Evolutionary conservation across 257 asterid species (phyloP), one percentile per base, ranked within the genome.

Genomic region (Rhazya stricta): DNA sequence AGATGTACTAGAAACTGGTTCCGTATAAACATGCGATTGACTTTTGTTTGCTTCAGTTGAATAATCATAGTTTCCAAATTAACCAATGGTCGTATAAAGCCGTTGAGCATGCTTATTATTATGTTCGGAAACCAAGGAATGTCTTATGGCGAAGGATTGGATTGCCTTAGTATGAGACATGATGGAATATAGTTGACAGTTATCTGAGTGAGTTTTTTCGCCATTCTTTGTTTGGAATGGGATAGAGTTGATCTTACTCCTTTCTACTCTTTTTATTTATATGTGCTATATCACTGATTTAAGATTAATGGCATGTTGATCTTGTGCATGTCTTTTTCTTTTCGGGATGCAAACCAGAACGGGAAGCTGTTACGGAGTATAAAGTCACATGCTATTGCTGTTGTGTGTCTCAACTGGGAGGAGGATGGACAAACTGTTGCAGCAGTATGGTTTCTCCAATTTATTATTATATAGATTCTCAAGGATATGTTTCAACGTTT

Each of bases 361-460:
- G 99, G 99, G 73, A 95, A 92, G 89, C 91, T 89, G 80, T 80
- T 95, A 76, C 86, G 96, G 82, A 87, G 88, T 84, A 85, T 84
- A 79, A 95, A 89, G 80, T 84, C 86, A 79, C 98, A 95, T 71
- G 68, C 78, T 50, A 89, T 78, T 79, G 91, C 95, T 81, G 89
- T 92, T 78, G 84, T 86, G 77, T 91, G 91, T 83, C 97, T 95
- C 80, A 88, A 86, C 84, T 95, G 99, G 99, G 96, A 83, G 84
- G 99, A 92, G 80, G 96, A 95, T 78, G 81, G 86, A 71, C 85
- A 84, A 36, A 87, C 81, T 82, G 72, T 80, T 79, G 74, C 71
- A 84, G 74, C 71, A 84, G 94, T 89, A 89, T 39, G 85, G 57
- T 27, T 78, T 56, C 75, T 74, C 67, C 53, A 46, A 11, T 32